phyloP scores from a whole-genome alignment of 225 moss, liverwort and hornwort species.

The Antitrichia curtipendula region DNA sequence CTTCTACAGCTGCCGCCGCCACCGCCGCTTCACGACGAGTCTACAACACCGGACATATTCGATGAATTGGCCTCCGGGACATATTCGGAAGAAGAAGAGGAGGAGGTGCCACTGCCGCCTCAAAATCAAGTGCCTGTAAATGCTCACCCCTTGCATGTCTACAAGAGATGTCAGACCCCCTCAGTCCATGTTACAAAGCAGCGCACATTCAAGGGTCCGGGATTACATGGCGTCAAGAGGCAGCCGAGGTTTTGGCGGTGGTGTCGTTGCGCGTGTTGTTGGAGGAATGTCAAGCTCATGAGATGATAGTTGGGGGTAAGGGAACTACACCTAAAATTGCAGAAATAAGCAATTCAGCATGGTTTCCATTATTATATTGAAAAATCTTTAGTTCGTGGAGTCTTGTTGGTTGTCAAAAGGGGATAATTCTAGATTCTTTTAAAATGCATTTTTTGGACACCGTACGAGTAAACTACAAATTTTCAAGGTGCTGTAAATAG shows the following conservation, averaged over 20 bases:
- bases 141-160: neutral
- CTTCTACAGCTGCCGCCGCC: neutral
- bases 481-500: neutral
- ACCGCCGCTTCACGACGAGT: neutral
- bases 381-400: neutral
- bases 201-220: neutral
- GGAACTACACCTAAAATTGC: neutral
- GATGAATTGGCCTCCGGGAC: neutral
- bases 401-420: neutral
- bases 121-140: neutral
- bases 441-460: neutral
- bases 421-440: neutral
- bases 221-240: neutral
- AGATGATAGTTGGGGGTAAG: neutral
- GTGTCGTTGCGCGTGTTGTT: constrained; percentile 14
- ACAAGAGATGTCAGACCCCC: neutral
- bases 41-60: neutral
- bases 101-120: neutral
- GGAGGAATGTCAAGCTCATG: neutral
- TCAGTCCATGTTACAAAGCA: neutral
- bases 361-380: no score
- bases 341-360: neutral
- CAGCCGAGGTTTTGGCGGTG: neutral
- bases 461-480: neutral
- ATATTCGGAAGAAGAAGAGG: neutral